Conservation (phyloP, 768 basidiomycete genomes). For the Phylloporus sp. region DNA sequence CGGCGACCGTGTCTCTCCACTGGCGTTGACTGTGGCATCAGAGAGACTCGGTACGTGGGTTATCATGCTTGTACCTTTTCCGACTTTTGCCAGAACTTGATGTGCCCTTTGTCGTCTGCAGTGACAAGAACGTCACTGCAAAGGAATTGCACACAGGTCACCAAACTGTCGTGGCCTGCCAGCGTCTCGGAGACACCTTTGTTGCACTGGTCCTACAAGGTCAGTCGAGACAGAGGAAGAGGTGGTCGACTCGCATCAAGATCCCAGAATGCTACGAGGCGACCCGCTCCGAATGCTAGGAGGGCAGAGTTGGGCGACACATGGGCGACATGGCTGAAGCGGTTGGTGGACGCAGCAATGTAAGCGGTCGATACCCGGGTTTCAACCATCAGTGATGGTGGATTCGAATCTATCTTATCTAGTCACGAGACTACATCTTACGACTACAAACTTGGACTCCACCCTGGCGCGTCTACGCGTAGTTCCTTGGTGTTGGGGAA, state of each 20-base stretch:
- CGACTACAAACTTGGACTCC: conserved; percentile 14
- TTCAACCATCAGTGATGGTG: conserved; percentile 6
- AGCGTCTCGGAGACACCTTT: conserved; percentile 64
- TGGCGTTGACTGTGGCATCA: conserved; percentile 26
- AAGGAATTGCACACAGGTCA: conserved; percentile 76
- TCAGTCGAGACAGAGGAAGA: not conserved
- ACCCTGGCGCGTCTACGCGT: too few species aligned
- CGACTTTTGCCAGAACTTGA: conserved; percentile 56
- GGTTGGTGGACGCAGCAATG: conserved; percentile 45
- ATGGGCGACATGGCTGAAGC: conserved; percentile 39
- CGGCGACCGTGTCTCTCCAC: conserved; percentile 49
- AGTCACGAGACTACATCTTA: conserved; percentile 9
- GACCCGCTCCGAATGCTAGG: conserved; percentile 55
- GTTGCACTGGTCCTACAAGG: conserved; percentile 42
- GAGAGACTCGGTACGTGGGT: conserved; percentile 7
- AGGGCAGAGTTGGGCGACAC: conserved; percentile 30
- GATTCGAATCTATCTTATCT: conserved; percentile 14
- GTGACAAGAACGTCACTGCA: conserved; percentile 50
- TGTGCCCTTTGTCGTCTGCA: conserved; percentile 69
- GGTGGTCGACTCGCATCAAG: conserved; percentile 36
- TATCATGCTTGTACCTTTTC: conserved; percentile 23
- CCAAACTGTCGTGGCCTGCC: conserved; percentile 63
- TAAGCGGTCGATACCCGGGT: conserved; percentile 31
- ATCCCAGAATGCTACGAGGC: conserved; percentile 57
- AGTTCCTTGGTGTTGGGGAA: conserved; percentile 66